phyloP scores from a whole-genome alignment of 495 filamentous ascomycete species.

The Hypoxylon cercidicola region DNA sequence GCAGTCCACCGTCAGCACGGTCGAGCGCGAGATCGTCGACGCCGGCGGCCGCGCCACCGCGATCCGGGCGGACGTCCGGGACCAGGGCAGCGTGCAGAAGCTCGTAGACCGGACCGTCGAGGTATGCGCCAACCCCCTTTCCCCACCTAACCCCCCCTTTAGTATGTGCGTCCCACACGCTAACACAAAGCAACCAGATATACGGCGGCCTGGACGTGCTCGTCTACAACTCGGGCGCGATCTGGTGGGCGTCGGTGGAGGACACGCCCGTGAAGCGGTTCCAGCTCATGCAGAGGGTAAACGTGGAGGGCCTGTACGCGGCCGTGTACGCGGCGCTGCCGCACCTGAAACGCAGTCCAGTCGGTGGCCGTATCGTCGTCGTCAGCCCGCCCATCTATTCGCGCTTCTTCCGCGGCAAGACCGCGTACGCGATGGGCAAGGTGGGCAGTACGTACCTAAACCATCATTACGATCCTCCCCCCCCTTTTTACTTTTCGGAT shows the following conservation, averaged over 20 bases:
- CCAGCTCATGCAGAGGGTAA: slow-evolving; percentile 83
- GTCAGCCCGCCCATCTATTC: slow-evolving; percentile 88
- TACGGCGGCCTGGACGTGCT: slow-evolving; percentile 76
- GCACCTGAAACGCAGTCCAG: slow-evolving; percentile 52
- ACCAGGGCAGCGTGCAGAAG: slow-evolving; percentile 68
- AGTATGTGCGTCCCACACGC: no score
- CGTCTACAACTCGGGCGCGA: slow-evolving; percentile 86
- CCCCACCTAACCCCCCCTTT: background rate
- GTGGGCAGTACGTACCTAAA: no score
- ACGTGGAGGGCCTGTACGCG: slow-evolving; percentile 78
- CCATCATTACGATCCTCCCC: no score
- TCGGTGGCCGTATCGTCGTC: slow-evolving; percentile 75
- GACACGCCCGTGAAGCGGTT: slow-evolving; percentile 82
- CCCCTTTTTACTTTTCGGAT: no score
- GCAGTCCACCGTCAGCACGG: slow-evolving; percentile 83
- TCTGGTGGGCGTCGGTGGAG: slow-evolving; percentile 84
- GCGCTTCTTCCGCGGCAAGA: slow-evolving; percentile 87
- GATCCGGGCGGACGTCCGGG: slow-evolving; percentile 75
- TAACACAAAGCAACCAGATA: slow-evolving; percentile 37
- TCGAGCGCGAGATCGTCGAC: slow-evolving; percentile 79
- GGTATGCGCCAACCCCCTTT: slow-evolving; percentile 33
- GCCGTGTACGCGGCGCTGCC: slow-evolving; percentile 74
- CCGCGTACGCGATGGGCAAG: slow-evolving; percentile 88
- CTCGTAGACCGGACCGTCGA: slow-evolving; percentile 71
- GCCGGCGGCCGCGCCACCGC: slow-evolving; percentile 72